These are phyloP conservation scores for Panus rudis DNA, from an alignment of 768 basidiomycete genomes.

Conservation along the genomic window DNA sequence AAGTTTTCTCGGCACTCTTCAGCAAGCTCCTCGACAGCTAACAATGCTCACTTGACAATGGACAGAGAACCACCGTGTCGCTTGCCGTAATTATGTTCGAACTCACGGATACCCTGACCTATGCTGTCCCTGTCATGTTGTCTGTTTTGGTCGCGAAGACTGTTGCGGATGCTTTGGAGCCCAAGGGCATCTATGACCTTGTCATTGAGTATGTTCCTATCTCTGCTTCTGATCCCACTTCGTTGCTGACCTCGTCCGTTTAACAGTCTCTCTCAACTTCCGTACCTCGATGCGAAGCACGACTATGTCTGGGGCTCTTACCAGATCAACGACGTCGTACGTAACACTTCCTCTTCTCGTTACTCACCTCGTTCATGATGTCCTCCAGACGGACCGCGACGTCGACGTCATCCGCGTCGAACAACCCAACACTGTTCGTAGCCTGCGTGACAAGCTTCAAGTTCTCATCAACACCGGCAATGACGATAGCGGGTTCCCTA, in stretches of 20 bases:
- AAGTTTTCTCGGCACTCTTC: slow-evolving; percentile 22
- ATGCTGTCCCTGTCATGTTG: slow-evolving; percentile 87
- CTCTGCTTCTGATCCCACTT: background rate
- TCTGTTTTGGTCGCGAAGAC: slow-evolving; percentile 86
- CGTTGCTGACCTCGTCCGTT: background rate
- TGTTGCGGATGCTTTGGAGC: slow-evolving; percentile 80
- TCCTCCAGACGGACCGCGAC: slow-evolving; percentile 52
- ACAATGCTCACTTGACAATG: too few relatives aligned
- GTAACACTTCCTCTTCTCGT: slow-evolving; percentile 20
- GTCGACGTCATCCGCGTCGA: slow-evolving; percentile 71
- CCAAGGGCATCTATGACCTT: slow-evolving; percentile 94
- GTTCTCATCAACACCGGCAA: slow-evolving; percentile 49
- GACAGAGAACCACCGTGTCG: slow-evolving; percentile 83
- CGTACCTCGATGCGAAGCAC: slow-evolving; percentile 87
- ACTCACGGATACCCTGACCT: slow-evolving; percentile 80
- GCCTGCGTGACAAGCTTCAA: slow-evolving; percentile 64
- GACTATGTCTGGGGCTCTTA: slow-evolving; percentile 82
- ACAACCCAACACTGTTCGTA: slow-evolving; percentile 67
- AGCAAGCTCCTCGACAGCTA: slow-evolving; percentile 1
- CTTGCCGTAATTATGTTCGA: slow-evolving; percentile 97
- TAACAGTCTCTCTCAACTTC: slow-evolving; percentile 68
- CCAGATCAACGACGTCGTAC: slow-evolving; percentile 72
- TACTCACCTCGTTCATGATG: background rate
- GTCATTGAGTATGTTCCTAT: slow-evolving; percentile 64
- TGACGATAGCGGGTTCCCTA: slow-evolving; percentile 83